Conservation (phyloP, 2,329 filamentous ascomycete species). For the Colletotrichum incanum region DNA sequence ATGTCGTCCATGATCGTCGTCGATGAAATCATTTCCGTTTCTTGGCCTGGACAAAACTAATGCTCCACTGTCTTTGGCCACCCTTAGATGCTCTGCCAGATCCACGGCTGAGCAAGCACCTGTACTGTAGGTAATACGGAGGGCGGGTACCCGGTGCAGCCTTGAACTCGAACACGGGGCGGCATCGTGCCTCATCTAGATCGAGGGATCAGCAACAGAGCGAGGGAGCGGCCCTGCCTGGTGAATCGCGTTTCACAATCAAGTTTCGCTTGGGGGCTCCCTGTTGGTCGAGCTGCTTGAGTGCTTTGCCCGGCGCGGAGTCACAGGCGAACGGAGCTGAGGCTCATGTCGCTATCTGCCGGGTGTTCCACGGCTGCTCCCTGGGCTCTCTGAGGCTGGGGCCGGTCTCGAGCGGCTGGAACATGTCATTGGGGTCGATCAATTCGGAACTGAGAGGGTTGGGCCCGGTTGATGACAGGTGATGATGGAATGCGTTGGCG, state of each 20-base stretch:
- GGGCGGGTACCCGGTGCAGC: slow-evolving; percentile 11
- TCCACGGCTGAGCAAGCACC: slow-evolving; percentile 1
- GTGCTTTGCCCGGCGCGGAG: slow-evolving; percentile 6
- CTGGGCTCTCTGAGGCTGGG: slow-evolving; percentile 16
- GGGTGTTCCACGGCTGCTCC: slow-evolving; percentile 29
- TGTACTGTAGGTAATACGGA: not conserved
- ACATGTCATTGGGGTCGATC: not conserved
- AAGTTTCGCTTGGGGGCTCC: slow-evolving; percentile 4
- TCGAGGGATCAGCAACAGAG: slow-evolving; percentile 39
- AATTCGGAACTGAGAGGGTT: slow-evolving; percentile 23
- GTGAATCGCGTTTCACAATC: slow-evolving; percentile 32
- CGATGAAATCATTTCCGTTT: slow-evolving; percentile 29
- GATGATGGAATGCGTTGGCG: not conserved
- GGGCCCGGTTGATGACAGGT: slow-evolving; percentile 1
- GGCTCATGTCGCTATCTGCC: slow-evolving; percentile 28
- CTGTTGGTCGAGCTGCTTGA: slow-evolving; percentile 10
- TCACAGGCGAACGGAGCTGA: slow-evolving; percentile 13
- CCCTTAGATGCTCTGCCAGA: not conserved
- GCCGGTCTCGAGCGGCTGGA: slow-evolving; percentile 30
- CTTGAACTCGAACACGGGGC: slow-evolving; percentile 33
- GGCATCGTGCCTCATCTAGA: slow-evolving; percentile 41
- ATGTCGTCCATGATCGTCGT: slow-evolving; percentile 18
- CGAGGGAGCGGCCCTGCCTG: slow-evolving; percentile 13
- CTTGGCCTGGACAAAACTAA: slow-evolving; percentile 10
- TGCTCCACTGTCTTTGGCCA: not conserved